Evolutionary conservation across 2,329 filamentous ascomycete genomes (phyloP), one percentile per base, ranked within the genome.

Genomic region (Ophiostoma quercus): DNA sequence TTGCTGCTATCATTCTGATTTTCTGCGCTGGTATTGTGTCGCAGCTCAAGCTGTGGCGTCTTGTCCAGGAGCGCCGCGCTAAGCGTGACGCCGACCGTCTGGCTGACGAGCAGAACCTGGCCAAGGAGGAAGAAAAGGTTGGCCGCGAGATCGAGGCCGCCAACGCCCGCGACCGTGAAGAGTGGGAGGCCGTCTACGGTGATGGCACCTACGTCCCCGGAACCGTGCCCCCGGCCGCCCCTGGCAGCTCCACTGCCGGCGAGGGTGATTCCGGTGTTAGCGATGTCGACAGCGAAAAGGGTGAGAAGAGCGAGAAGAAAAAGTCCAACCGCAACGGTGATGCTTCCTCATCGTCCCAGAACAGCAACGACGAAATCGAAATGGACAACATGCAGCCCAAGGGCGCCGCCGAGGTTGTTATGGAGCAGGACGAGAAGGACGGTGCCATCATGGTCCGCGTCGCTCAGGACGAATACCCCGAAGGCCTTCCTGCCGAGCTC

Each of bases 11-110:
- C 32, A 80, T 97, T 68, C 85, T 97, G 37, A 82, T 97, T 25
- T 89, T 86, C 71, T 78, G 92, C 11, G 82, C 91, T 22, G 93
- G 94, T 2, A 82, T 97, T 32, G 84, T 96, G 62, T 96, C 92
- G 0, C 94, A 98, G 77, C 82, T 95, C 74, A 92, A 90, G 75
- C 81, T 97, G 16, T 97, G 93, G 93, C 92, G 88, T 72, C 83
- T 96, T 8, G 87, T 97, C 71, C 87, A 88, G 75, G 84, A 88
- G 71, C 84, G 83, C 65, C 84, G 86, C 67, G 82, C 84, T 74
- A 81, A 82, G 79, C 85, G 80, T 74, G 85, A 82, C 0, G 81
- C 80, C 19, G 82, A 82, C 69, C 78, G 79, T 68, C 81, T 81
- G n/a, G 82, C 84, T 74, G 83, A 81, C 25, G 81, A 84, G 76